These are phyloP conservation scores for Trametes pubescens DNA, from an alignment of 1,284 basidiomycete genomes.

Conservation along the genomic window DNA sequence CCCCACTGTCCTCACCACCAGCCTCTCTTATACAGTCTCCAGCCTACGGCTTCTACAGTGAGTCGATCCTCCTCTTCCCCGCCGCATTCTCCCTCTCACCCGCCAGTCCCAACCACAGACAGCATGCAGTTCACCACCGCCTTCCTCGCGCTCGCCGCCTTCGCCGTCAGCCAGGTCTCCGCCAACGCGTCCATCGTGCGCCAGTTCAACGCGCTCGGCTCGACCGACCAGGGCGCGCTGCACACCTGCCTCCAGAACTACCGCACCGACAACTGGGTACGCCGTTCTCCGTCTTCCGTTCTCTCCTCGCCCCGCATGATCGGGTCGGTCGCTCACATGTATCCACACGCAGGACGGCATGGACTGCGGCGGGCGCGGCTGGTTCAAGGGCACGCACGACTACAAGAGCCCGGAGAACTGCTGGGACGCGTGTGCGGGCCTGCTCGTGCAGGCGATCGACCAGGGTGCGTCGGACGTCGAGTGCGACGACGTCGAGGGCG, in stretches of 20 bases:
- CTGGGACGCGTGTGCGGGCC: constrained; percentile 11
- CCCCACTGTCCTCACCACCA: background rate
- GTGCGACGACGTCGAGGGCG: constrained; percentile 9
- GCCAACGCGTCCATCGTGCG: constrained; percentile 11
- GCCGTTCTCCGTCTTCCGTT: background rate
- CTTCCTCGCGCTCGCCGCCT: constrained; percentile 9
- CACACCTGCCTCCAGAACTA: constrained; percentile 14
- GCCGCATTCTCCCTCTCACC: background rate
- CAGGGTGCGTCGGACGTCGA: constrained; percentile 14
- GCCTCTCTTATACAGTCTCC: background rate
- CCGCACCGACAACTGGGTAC: constrained; percentile 17
- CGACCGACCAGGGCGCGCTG: constrained; percentile 10
- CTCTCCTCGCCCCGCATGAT: no score
- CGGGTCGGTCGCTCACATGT: no score
- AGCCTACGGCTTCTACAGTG: background rate
- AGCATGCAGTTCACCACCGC: constrained; percentile 8
- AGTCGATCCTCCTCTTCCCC: background rate
- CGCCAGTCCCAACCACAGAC: background rate
- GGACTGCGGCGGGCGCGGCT: constrained; percentile 4
- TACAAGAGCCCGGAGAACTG: constrained; percentile 13
- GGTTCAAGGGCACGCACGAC: constrained; percentile 3
- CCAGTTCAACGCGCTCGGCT: constrained; percentile 8
- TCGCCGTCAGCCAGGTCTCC: constrained; percentile 8
- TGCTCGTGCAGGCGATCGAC: constrained; percentile 5
- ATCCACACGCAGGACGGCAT: background rate